These are phyloP conservation scores for Scedosporium boydii DNA, from an alignment of 2,329 filamentous ascomycete genomes.

Conservation along the genomic window DNA sequence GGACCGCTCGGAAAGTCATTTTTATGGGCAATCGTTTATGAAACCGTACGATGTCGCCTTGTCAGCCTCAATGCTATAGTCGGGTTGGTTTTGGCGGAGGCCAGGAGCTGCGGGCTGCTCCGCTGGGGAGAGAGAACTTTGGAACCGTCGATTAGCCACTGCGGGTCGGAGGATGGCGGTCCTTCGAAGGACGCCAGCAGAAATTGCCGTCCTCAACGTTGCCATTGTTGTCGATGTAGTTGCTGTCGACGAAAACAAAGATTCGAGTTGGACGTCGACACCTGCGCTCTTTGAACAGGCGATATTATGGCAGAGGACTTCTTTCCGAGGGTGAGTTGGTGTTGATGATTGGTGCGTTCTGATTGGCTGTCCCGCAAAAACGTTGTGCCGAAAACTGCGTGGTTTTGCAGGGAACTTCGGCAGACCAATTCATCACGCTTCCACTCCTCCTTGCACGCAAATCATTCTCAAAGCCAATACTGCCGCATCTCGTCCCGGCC, in stretches of 20 bases:
- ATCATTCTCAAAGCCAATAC: constrained; percentile 10
- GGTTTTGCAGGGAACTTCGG: constrained; percentile 33
- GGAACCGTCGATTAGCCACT: constrained; percentile 35
- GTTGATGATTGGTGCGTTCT: constrained; percentile 16
- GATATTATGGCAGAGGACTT: background rate
- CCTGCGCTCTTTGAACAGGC: background rate
- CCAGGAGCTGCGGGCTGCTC: constrained; percentile 24
- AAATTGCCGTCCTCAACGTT: constrained; percentile 49
- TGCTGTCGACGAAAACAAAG: background rate
- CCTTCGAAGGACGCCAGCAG: constrained; percentile 41
- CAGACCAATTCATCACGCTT: constrained; percentile 9
- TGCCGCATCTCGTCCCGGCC: background rate
- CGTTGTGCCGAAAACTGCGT: constrained; percentile 34
- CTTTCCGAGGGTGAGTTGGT: background rate
- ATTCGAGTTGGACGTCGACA: background rate
- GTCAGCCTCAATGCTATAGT: constrained; percentile 74
- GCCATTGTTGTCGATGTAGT: constrained; percentile 44
- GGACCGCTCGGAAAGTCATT: background rate
- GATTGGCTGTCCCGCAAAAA: constrained; percentile 34
- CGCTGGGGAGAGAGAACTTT: constrained; percentile 39
- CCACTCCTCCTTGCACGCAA: constrained; percentile 11
- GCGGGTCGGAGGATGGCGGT: constrained; percentile 29
- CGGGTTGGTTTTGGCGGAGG: constrained; percentile 55
- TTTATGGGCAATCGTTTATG: background rate
- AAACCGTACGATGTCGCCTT: constrained; percentile 73